Percentiles rank a stretch among this genome's conserved stretches.
These are phyloP conservation scores for Scedosporium dehoogii DNA, from an alignment of 2,329 filamentous ascomycete genomes.

Conservation along the genomic window DNA sequence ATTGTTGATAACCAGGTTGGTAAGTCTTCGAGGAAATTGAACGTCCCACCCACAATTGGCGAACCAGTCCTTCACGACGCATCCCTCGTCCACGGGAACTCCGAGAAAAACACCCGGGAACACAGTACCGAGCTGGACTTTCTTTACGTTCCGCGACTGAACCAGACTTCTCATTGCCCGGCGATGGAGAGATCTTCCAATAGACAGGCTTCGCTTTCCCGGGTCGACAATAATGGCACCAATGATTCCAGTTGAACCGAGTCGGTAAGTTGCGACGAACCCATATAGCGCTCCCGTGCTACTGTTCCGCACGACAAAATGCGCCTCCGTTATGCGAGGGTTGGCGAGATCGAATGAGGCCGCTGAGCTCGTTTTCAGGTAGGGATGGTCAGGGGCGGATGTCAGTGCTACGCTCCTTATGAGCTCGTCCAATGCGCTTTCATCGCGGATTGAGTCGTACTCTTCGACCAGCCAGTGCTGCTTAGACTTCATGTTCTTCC, in stretches of 20 bases:
- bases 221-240: constrained; percentile 88
- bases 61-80: constrained; percentile 65
- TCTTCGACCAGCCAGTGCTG: constrained; percentile 92
- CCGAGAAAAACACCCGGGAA: constrained; percentile 82
- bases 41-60: constrained; percentile 82
- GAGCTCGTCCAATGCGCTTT: constrained; percentile 62
- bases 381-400: constrained; percentile 55
- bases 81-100: constrained; percentile 51
- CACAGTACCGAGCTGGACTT: constrained; percentile 70
- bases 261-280: constrained; percentile 82
- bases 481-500: constrained; percentile 77
- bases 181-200: constrained; percentile 82
- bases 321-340: constrained; percentile 63
- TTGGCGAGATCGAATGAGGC: constrained; percentile 67
- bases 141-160: constrained; percentile 62
- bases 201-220: constrained; percentile 72
- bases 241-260: constrained; percentile 62
- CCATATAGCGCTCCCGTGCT: constrained; percentile 86
- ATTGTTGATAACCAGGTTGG: constrained; percentile 64
- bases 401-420: constrained; percentile 60
- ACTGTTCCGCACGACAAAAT: constrained; percentile 90
- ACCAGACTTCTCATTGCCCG: constrained; percentile 66
- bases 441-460: constrained; percentile 73
- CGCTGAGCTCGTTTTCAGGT: constrained; percentile 59
- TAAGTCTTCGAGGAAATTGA: constrained; percentile 43